These are phyloP conservation scores for Claviceps africana DNA, from an alignment of 2,329 filamentous ascomycete genomes.

Conservation along the genomic window DNA sequence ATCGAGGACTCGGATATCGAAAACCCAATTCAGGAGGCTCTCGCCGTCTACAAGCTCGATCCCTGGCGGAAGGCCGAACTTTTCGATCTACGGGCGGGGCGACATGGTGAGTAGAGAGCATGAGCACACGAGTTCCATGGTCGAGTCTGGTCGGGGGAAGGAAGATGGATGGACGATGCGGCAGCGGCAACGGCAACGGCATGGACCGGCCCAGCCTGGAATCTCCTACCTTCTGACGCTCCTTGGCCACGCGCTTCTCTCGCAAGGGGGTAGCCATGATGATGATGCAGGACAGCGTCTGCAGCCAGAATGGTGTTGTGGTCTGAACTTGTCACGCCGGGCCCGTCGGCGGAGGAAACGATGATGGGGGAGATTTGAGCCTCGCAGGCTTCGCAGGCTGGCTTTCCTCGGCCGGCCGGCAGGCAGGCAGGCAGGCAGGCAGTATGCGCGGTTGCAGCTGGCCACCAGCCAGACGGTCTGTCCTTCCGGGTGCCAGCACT, in stretches of 20 bases:
- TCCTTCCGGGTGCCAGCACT: too few species aligned
- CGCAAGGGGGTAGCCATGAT: slow-evolving; percentile 15
- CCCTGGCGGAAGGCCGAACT: slow-evolving; percentile 43
- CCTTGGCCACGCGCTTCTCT: slow-evolving; percentile 16
- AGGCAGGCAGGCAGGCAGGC: too few species aligned
- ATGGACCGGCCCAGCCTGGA: neutral
- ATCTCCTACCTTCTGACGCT: slow-evolving; percentile 15
- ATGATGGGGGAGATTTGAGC: neutral
- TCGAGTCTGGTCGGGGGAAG: neutral
- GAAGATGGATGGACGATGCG: neutral
- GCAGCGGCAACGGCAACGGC: neutral
- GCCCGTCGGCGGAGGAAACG: neutral
- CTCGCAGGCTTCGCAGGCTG: neutral
- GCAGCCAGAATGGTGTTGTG: neutral
- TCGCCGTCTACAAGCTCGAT: slow-evolving; percentile 78
- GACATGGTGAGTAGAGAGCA: slow-evolving; percentile 8
- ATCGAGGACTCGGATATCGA: slow-evolving; percentile 87
- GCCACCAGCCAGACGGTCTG: neutral
- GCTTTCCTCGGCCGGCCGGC: neutral
- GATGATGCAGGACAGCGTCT: slow-evolving; percentile 2
- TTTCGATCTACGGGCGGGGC: slow-evolving; percentile 31
- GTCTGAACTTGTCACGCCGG: slow-evolving; percentile 1
- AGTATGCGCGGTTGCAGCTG: neutral
- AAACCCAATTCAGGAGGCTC: slow-evolving; percentile 59
- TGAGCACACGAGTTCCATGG: neutral